Evolutionary conservation across 139 green algal species (phyloP), one percentile per base, ranked within the genome.

Genomic region (Nannochloris sp.): DNA sequence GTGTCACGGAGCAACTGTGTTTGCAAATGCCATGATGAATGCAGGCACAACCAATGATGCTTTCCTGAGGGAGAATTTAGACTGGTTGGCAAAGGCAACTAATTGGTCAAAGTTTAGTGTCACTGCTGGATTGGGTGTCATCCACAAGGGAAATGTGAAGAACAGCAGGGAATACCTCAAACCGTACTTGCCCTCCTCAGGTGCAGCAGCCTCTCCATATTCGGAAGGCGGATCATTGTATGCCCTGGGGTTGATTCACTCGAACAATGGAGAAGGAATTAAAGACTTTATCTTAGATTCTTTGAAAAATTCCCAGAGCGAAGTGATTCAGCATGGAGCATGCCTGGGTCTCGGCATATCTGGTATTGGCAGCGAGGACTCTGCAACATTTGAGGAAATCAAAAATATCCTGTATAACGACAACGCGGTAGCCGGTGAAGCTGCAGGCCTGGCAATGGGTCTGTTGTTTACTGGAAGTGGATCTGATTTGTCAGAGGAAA

Each of bases 81-180:
- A 98, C 46, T 98, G 93, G 93, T 82, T 99, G 61, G 80, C 72
- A 18, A 81, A 85, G 43, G 89, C 93, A 12, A 99, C 93, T 64
- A 99, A 99, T 85, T 99, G 93, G 93, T 88, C 92, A 62, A 98
- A 97, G 74, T 97, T 99, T 77, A 84, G 67, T 40, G 93, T 94
- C n/a, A 99, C 93, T 7, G 93, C 93, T 31, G 90, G 89, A 0
- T 83, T 99, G 31, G 93, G 93, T 2, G 89, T 96, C 40, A 98
- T 99, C 63, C 93, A 99, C 79, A 81, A 71, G 7, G 93, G 93
- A 18, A 90, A 97, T 71, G 70, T 97, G 57, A 62, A 72, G 50
- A 80, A 90, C 66, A 84, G 71, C 24, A 62, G 57, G 54, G 75
- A 82, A 3, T 76, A 98, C 27, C 90, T 99, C 83, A 81, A 81